These are phyloP conservation scores for Hydnum rufescens DNA, from an alignment of 768 basidiomycete genomes.

Conservation along the genomic window DNA sequence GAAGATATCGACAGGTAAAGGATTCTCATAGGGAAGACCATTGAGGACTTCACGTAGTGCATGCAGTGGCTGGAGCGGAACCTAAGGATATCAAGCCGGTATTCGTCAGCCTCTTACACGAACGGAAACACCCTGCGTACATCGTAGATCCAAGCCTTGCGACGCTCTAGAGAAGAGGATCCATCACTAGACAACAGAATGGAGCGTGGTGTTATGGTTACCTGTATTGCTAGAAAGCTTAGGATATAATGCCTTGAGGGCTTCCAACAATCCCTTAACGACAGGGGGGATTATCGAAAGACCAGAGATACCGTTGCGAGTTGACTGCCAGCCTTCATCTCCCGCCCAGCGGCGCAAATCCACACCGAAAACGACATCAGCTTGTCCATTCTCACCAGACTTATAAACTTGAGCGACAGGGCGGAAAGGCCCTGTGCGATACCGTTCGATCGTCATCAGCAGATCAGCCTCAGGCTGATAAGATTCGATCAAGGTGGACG, in stretches of 20 bases:
- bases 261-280: constrained; percentile 42
- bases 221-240: constrained; percentile 42
- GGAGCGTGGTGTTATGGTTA: constrained; percentile 14
- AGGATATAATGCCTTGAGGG: constrained; percentile 41
- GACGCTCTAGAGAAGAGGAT: constrained; percentile 36
- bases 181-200: not conserved
- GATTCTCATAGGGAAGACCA: constrained; percentile 34
- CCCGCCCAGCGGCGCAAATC: constrained; percentile 76
- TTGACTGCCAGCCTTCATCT: constrained; percentile 52
- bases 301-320: constrained; percentile 29
- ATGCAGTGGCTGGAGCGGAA: constrained; percentile 60
- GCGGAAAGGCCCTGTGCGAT: constrained; percentile 83
- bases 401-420: constrained; percentile 76
- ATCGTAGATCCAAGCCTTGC: constrained; percentile 91
- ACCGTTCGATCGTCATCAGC: constrained; percentile 72
- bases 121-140: constrained; percentile 14
- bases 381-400: constrained; percentile 60
- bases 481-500: constrained; percentile 54
- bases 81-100: too few species aligned
- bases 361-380: constrained; percentile 78
- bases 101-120: too few species aligned
- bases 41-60: constrained; percentile 74
- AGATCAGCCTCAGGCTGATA: constrained; percentile 81
- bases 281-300: constrained; percentile 73
- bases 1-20: constrained; percentile 35